phyloP scores from a whole-genome alignment of 371 early-diverging fungal species.

The Rhizopus stolonifer region DNA sequence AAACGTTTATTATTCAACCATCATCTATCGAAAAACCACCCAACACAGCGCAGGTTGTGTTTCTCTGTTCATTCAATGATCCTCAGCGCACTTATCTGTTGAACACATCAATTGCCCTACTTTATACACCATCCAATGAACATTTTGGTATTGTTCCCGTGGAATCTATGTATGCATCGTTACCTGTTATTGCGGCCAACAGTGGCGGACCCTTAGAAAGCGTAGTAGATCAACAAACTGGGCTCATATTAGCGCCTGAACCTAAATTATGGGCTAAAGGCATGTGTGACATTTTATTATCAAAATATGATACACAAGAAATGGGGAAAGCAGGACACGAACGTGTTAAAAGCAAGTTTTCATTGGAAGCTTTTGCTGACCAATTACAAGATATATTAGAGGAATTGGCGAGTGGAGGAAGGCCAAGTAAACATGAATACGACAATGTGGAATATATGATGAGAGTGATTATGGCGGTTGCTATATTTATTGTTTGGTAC shows the following conservation, averaged over 20 bases:
- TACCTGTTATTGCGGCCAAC: constrained; percentile 88
- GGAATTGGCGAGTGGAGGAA: constrained; percentile 30
- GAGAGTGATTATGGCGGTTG: constrained; percentile 23
- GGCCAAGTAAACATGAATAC: constrained; percentile 16
- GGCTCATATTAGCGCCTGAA: constrained; percentile 67
- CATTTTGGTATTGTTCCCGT: constrained; percentile 97
- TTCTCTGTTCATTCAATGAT: constrained; percentile 87
- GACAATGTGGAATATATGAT: constrained; percentile 28
- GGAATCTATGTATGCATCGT: constrained; percentile 88
- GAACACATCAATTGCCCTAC: constrained; percentile 56
- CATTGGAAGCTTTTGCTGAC: constrained; percentile 65
- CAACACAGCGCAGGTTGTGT: constrained; percentile 67
- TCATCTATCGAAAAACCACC: constrained; percentile 29
- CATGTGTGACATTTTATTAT: constrained; percentile 46
- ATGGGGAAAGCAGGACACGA: constrained; percentile 69
- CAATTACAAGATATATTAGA: constrained; percentile 63
- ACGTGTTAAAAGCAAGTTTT: constrained; percentile 65
- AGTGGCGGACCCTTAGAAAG: constrained; percentile 88
- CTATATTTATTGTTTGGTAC: constrained; percentile 23
- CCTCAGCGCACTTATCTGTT: constrained; percentile 77
- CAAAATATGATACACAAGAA: constrained; percentile 23
- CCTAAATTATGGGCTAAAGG: constrained; percentile 67
- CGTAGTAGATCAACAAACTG: constrained; percentile 72
- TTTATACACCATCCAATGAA: constrained; percentile 94
- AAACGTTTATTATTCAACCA: constrained; percentile 47